Conservation (phyloP, 192 early-diverging fungal genomes). For the Podila epicladia region DNA sequence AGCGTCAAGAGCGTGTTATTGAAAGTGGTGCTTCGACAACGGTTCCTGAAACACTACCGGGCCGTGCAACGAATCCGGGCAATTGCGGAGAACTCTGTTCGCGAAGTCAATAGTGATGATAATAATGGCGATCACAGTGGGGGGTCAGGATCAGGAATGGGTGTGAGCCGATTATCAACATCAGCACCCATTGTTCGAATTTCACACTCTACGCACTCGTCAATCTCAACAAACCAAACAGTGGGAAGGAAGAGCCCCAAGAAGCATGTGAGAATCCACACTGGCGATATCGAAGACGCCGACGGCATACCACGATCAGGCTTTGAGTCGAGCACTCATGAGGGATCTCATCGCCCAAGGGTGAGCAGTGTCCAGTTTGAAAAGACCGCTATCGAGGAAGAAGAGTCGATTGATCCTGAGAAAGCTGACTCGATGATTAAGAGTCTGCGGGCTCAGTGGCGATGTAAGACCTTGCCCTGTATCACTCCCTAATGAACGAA, state of each 20-base stretch:
- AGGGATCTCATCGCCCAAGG: background rate
- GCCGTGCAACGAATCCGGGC: conserved; percentile 15
- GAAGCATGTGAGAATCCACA: conserved; percentile 17
- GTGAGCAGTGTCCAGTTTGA: conserved; percentile 2
- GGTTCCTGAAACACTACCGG: conserved; percentile 38
- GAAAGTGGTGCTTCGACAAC: conserved; percentile 21
- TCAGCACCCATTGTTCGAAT: background rate
- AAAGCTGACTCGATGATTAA: conserved; percentile 16
- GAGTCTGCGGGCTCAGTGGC: conserved; percentile 33
- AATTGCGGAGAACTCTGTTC: background rate
- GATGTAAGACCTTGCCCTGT: conserved; percentile 17
- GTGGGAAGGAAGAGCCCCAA: background rate
- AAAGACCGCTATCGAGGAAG: conserved; percentile 12
- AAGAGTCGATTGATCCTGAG: conserved; percentile 23
- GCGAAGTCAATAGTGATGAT: background rate
- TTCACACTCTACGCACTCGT: conserved; percentile 1
- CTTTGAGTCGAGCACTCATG: no score
- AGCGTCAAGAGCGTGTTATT: conserved; percentile 27
- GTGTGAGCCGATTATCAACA: background rate
- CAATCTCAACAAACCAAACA: background rate
- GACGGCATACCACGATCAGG: no score
- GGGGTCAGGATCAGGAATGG: background rate
- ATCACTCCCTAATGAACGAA: background rate
- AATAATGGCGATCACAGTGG: background rate
- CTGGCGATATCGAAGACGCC: background rate